phyloP scores from a whole-genome alignment of 139 green algal genomes.

The Picochlorum sp. region DNA sequence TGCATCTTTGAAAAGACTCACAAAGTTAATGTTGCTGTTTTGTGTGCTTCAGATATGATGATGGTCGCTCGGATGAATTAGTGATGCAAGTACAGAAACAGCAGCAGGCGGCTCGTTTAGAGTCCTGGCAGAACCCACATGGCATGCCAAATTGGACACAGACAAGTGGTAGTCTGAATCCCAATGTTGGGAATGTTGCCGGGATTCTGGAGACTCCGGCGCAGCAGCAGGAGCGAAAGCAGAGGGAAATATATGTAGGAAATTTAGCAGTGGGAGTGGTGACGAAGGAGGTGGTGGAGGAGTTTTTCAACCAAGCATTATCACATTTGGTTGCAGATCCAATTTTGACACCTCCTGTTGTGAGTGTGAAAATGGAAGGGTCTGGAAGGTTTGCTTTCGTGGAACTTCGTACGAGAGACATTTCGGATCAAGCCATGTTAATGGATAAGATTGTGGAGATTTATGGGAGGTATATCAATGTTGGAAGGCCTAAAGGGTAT shows the following conservation, averaged over 20 bases:
- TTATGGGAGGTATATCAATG: conserved; percentile 67
- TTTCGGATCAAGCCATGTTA: conserved; percentile 62
- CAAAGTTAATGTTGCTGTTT: too few species aligned
- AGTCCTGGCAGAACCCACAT: too few species aligned
- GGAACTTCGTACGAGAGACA: conserved; percentile 71
- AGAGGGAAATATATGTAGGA: conserved; percentile 77
- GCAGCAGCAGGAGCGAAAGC: conserved; percentile 44
- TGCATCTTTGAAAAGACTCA: too few species aligned
- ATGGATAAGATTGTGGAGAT: conserved; percentile 84
- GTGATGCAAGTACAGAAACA: not conserved
- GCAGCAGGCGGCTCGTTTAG: not conserved
- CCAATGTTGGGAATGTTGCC: too few species aligned
- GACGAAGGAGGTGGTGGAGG: conserved; percentile 56
- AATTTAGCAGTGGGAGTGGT: conserved; percentile 78
- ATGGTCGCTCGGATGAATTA: too few species aligned
- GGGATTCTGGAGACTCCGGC: conserved; percentile 8
- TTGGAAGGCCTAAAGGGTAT: conserved; percentile 85
- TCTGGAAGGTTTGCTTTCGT: conserved; percentile 82
- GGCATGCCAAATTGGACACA: too few species aligned
- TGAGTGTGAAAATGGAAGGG: conserved; percentile 34
- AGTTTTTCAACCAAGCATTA: conserved; percentile 76
- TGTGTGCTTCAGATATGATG: too few species aligned
- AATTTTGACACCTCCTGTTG: conserved; percentile 55
- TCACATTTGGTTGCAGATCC: conserved; percentile 53
- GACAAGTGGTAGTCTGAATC: too few species aligned